Evolutionary conservation across 306 rosid genomes (phyloP).

Genomic region (Ormosia emarginata): DNA sequence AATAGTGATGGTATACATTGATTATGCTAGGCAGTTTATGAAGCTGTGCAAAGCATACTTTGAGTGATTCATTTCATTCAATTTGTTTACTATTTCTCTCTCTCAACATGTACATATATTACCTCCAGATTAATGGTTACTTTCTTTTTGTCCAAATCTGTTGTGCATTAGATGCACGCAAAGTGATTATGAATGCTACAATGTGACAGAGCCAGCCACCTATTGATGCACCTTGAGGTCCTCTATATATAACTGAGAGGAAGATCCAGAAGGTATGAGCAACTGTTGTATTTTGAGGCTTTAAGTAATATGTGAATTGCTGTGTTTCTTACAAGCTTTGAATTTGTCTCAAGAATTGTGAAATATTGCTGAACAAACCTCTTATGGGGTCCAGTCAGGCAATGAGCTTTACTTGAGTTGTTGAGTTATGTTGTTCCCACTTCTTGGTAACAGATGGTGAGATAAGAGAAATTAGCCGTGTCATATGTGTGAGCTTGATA

Average conservation of each 20-base stretch:
- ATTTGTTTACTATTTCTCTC: not conserved
- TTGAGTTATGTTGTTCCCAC: not conserved
- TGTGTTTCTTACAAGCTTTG: not conserved
- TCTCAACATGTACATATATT: no score
- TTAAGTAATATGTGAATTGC: not conserved
- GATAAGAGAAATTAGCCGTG: not conserved
- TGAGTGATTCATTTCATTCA: not conserved
- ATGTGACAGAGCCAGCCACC: conserved; percentile 85
- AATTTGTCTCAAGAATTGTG: no score
- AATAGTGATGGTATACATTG: not conserved
- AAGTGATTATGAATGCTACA: conserved; percentile 76
- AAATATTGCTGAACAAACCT: not conserved
- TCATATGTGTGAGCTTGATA: not conserved
- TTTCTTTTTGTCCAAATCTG: conserved; percentile 20
- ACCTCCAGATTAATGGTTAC: not conserved
- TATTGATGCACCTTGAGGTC: conserved; percentile 89
- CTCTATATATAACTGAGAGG: conserved; percentile 75
- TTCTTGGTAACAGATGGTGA: not conserved
- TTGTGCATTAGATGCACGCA: conserved; percentile 85
- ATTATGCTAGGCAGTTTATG: not conserved
- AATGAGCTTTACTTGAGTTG: not conserved
- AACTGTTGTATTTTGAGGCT: not conserved
- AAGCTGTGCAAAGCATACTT: not conserved
- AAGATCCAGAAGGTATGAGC: conserved; percentile 67
- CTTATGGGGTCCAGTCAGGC: not conserved